Evolutionary conservation across 768 basidiomycete species (phyloP).

Genomic region (Rhodosporidiobolus odoratus): DNA sequence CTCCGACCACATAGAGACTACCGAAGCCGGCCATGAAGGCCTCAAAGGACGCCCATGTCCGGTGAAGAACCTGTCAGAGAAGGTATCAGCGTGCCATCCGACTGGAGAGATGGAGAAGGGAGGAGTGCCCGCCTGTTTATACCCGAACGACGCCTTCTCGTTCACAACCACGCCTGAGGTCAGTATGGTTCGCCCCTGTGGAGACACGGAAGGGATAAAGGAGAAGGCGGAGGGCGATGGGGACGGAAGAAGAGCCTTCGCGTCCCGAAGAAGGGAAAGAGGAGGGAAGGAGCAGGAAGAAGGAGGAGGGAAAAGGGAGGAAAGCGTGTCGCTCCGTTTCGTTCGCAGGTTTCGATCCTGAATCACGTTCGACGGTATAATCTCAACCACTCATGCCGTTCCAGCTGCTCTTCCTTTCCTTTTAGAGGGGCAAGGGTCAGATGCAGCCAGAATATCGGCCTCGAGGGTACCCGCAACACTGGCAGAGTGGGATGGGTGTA

Average conservation of each 20-base stretch:
- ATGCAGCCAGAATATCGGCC: too few species aligned
- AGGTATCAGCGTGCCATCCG: not conserved
- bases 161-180: not conserved
- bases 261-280: not conserved
- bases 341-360: constrained; percentile 96
- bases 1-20: constrained; percentile 81
- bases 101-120: constrained; percentile 3
- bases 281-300: not conserved
- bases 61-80: constrained; percentile 69
- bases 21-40: constrained; percentile 83
- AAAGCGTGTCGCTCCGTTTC: constrained; percentile 54
- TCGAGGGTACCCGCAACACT: too few species aligned
- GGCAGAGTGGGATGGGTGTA: too few species aligned
- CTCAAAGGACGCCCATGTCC: constrained; percentile 74
- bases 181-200: not conserved
- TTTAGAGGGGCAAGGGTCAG: not conserved
- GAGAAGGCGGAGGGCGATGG: not conserved
- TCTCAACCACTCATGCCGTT: constrained; percentile 57
- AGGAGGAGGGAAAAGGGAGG: not conserved
- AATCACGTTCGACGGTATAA: constrained; percentile 97
- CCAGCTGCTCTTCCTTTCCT: not conserved
- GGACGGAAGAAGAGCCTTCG: not conserved
- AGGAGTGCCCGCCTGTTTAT: constrained; percentile 34
- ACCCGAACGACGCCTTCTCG: constrained; percentile 39
- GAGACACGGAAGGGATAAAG: not conserved